A percentile compares a stretch with the other conserved stretches of the same genome.
Conservation (phyloP, 257 asterid genomes). For the Striga asiatica region DNA sequence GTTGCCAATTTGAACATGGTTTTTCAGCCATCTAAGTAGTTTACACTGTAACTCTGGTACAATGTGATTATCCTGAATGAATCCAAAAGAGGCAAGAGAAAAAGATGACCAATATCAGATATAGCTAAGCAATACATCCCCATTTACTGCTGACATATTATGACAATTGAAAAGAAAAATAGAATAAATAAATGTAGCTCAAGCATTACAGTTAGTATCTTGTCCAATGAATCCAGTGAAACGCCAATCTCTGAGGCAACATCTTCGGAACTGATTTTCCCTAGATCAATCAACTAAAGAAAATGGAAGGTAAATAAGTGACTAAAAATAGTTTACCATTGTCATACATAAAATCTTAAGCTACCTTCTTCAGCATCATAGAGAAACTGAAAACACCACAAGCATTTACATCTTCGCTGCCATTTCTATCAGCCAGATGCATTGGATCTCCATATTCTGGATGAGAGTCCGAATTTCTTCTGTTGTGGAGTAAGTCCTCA, state of each 20-base stretch:
- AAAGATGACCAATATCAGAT: neutral
- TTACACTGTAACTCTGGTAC: slow-evolving; percentile 48
- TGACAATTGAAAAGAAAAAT: neutral
- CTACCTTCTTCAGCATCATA: slow-evolving; percentile 72
- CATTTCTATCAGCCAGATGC: slow-evolving; percentile 25
- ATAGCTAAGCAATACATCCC: slow-evolving; percentile 5
- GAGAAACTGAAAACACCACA: slow-evolving; percentile 31
- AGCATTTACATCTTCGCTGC: slow-evolving; percentile 24
- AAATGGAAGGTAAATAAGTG: slow-evolving; percentile 7
- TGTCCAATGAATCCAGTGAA: slow-evolving; percentile 47
- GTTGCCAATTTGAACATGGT: slow-evolving; percentile 46
- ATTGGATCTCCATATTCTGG: slow-evolving; percentile 29
- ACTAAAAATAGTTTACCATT: neutral
- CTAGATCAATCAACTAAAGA: slow-evolving; percentile 69
- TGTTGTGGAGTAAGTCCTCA: slow-evolving; percentile 25
- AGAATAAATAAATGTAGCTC: slow-evolving; percentile 12
- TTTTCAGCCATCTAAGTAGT: slow-evolving; percentile 63
- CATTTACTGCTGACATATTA: slow-evolving; percentile 13
- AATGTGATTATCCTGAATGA: slow-evolving; percentile 52
- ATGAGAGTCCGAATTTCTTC: slow-evolving; percentile 26
- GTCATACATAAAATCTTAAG: slow-evolving; percentile 1
- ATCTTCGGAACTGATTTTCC: slow-evolving; percentile 55
- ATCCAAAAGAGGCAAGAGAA: neutral
- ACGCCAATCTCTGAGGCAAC: slow-evolving; percentile 79
- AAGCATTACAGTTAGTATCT: slow-evolving; percentile 54